Conservation (phyloP, 257 asterid species). For the Henckelia pumila region DNA sequence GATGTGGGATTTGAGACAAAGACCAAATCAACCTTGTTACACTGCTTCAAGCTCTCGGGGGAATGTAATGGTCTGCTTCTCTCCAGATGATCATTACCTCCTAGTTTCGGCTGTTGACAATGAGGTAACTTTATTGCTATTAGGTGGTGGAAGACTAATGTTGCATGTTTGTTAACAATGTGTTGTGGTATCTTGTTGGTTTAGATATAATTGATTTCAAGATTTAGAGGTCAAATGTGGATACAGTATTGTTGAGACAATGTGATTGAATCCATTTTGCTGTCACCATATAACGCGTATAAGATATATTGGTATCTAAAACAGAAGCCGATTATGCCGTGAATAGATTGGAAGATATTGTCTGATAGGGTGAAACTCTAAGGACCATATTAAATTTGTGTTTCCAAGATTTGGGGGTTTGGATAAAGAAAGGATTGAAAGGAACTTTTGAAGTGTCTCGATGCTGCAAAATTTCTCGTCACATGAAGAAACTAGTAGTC, state of each 20-base stretch:
- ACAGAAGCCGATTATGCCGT: constrained; percentile 8
- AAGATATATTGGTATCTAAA: no score
- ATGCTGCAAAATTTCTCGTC: no score
- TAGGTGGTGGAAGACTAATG: background rate
- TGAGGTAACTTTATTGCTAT: constrained; percentile 52
- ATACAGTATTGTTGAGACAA: background rate
- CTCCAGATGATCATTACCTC: constrained; percentile 90
- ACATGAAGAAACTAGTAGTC: no score
- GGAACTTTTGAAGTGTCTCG: no score
- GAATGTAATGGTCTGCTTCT: constrained; percentile 94
- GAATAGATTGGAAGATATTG: constrained; percentile 3
- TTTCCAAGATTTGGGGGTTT: background rate
- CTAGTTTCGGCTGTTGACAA: constrained; percentile 96
- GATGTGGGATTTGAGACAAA: constrained; percentile 92
- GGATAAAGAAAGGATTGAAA: no score
- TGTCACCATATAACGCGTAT: no score
- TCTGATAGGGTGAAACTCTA: no score
- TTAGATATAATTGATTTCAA: constrained; percentile 17
- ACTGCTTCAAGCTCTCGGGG: constrained; percentile 81
- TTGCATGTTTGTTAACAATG: constrained; percentile 15
- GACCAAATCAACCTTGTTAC: constrained; percentile 73
- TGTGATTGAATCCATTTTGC: constrained; percentile 3
- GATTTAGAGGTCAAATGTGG: constrained; percentile 16
- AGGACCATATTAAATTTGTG: no score
- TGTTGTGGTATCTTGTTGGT: constrained; percentile 10